Percentiles rank a stretch among this genome's conserved stretches.
Evolutionary conservation across 1,284 basidiomycete genomes (phyloP).

Genomic region (Boletus smithii): DNA sequence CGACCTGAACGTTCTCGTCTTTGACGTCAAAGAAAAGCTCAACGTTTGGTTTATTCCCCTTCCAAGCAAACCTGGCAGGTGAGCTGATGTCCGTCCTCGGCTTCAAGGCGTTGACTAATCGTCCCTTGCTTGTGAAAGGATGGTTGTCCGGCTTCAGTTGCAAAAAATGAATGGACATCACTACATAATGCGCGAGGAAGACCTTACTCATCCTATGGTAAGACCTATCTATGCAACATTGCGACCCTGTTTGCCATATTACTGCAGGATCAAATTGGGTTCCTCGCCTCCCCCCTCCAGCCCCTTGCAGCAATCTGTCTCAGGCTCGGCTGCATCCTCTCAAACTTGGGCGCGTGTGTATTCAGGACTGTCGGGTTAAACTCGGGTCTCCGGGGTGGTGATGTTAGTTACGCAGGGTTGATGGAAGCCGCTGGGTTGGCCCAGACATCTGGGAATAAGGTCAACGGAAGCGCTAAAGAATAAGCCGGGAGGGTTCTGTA

Average conservation of each 20-base stretch:
- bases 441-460: neutral
- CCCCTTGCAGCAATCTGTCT: constrained; percentile 42
- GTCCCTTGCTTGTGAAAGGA: constrained; percentile 10
- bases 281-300: constrained; percentile 49
- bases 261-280: constrained; percentile 45
- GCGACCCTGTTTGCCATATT: neutral
- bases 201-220: constrained; percentile 25
- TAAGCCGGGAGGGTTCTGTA: no score
- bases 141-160: constrained; percentile 24
- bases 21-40: constrained; percentile 25
- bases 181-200: constrained; percentile 22
- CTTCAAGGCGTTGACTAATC: neutral
- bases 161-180: constrained; percentile 12
- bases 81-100: neutral
- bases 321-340: constrained; percentile 38
- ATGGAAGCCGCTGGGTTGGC: constrained; percentile 24
- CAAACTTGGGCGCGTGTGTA: constrained; percentile 43
- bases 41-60: constrained; percentile 28
- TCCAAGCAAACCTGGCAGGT: constrained; percentile 20
- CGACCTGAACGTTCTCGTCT: constrained; percentile 23
- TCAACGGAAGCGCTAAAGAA: constrained; percentile 16
- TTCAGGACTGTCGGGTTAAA: constrained; percentile 34
- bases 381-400: constrained; percentile 25
- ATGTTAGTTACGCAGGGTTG: constrained; percentile 17
- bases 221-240: neutral